phyloP scores from a whole-genome alignment of 1,139 yeast species.

The Protomyces macrosporus region DNA sequence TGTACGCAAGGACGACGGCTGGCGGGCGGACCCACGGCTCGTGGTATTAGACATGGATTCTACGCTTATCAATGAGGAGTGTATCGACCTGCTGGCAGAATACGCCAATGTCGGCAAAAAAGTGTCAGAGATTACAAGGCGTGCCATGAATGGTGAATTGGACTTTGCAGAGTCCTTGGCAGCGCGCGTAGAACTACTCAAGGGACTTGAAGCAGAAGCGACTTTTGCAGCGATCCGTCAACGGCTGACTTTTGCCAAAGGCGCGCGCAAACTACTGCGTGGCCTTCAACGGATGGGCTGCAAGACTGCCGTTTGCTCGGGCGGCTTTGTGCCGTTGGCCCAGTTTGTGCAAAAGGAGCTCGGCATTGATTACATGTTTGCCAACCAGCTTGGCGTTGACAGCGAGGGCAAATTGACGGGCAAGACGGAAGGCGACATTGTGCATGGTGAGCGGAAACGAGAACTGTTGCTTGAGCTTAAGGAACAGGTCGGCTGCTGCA shows the following conservation, averaged over 20 bases:
- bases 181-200: slow-evolving; percentile 67
- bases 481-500: slow-evolving; percentile 52
- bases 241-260: slow-evolving; percentile 69
- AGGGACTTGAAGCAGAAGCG: slow-evolving; percentile 64
- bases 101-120: slow-evolving; percentile 71
- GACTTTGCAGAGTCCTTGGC: slow-evolving; percentile 80
- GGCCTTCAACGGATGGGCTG: slow-evolving; percentile 60
- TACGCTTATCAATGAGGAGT: slow-evolving; percentile 91
- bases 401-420: slow-evolving; percentile 49
- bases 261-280: slow-evolving; percentile 65
- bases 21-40: slow-evolving; percentile 42
- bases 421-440: slow-evolving; percentile 63
- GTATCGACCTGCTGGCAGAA: slow-evolving; percentile 88
- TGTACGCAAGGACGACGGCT: slow-evolving; percentile 13
- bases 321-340: slow-evolving; percentile 91
- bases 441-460: slow-evolving; percentile 82
- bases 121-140: slow-evolving; percentile 72
- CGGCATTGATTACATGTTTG: slow-evolving; percentile 79
- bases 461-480: slow-evolving; percentile 66
- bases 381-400: slow-evolving; percentile 51
- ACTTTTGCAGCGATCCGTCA: slow-evolving; percentile 75
- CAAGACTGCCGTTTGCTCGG: slow-evolving; percentile 81
- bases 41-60: slow-evolving; percentile 98
- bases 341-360: slow-evolving; percentile 61
- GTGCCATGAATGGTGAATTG: slow-evolving; percentile 96